Evolutionary conservation across 208 protist species (phyloP), one percentile per base, ranked within the genome.

Genomic region (Plasmodiophora brassicae): DNA sequence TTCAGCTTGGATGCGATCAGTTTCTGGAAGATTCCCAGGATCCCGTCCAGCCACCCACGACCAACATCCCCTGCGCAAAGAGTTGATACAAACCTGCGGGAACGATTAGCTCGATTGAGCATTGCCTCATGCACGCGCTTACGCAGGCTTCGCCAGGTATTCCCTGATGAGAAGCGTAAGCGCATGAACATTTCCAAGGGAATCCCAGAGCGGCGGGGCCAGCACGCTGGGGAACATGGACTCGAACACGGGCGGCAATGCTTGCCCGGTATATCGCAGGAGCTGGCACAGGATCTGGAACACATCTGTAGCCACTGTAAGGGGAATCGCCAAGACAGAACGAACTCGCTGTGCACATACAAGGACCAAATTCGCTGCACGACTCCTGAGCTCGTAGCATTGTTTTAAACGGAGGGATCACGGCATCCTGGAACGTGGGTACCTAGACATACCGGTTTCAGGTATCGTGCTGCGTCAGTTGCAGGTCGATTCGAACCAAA

Each of bases 221-320:
- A 88, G 25, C 1, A 88, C 20, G n/a, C 35, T 44, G 22, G 89
- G 78, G 0, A 95, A 57, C 22, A 95, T 38, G 0, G 28, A 36
- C 35, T 87, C 35, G 78, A 92, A 95, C 8, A 43, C n/a, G 22
- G 36, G 28, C 0, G 85, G n/a, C 22, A 87, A 20, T 89, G 65
- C 65, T 38, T 78, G 32, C 5, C 28, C 88, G 84, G 85, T 94
- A 94, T 35, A 96, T 89, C 71, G 91, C 91, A 99, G 93, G 36
- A 98, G 90, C 90, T 97, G 95, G 8, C 96, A 89, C 38, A 98
- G 91, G 0, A 99, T 90, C 91, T 99, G 97, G 88, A 98, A 96
- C 35, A 94, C 94, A 89, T 98, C 65, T 78, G n/a, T 78, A 5
- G 32, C 32, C n/a, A n/a, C n/a, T n/a, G n/a, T n/a, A 78, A 38